phyloP scores from a whole-genome alignment of 495 filamentous ascomycete species.

The Viridothelium virens region DNA sequence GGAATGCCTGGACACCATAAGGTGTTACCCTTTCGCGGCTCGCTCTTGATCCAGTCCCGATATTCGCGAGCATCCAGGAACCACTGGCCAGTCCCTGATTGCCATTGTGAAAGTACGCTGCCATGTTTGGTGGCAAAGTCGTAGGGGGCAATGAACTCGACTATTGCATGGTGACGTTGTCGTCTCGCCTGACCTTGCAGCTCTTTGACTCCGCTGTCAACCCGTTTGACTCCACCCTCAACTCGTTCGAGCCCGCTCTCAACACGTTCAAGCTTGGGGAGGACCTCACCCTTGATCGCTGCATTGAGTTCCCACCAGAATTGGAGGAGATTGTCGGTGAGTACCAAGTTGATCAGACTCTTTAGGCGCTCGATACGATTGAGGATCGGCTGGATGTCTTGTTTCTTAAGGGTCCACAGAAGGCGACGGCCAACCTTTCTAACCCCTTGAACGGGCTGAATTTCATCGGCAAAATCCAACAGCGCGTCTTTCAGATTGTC shows the following conservation, averaged over 20 bases:
- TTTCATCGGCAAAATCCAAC: background rate
- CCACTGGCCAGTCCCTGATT: conserved; percentile 4
- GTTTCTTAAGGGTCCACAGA: conserved; percentile 5
- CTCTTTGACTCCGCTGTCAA: background rate
- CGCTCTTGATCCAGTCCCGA: conserved; percentile 2
- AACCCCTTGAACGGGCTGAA: background rate
- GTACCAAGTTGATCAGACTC: background rate
- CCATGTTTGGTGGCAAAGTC: conserved; percentile 6
- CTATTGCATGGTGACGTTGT: background rate
- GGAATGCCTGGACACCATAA: conserved; percentile 9
- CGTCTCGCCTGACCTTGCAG: conserved; percentile 1
- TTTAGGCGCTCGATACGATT: conserved; percentile 2
- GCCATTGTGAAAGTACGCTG: background rate
- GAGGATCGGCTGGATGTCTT: background rate
- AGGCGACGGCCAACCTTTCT: background rate
- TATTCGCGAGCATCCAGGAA: background rate
- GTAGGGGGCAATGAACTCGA: conserved; percentile 3
- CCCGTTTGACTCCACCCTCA: background rate
- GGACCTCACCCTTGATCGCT: background rate
- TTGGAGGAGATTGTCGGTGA: background rate
- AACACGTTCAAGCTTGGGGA: background rate
- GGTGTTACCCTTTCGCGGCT: conserved; percentile 3
- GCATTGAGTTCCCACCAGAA: background rate
- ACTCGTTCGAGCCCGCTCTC: background rate
- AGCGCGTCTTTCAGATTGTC: background rate